Evolutionary conservation across 805 yeast species (phyloP), one percentile per base, ranked within the genome.

Genomic region (Candida insectorum): DNA sequence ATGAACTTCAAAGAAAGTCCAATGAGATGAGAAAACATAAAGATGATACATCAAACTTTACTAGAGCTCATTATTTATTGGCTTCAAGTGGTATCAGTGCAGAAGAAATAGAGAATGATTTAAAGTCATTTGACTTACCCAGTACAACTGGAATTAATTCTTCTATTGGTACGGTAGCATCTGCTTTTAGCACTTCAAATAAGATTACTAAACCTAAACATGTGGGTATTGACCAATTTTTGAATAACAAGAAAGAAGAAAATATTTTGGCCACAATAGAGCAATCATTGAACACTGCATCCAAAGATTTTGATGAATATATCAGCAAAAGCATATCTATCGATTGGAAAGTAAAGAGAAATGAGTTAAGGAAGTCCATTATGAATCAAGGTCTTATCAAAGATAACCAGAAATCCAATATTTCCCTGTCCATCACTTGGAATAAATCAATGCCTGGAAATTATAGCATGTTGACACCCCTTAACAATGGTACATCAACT

Each of bases 21-120:
- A 67, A 65, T 34, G 73, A 68, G 29, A 62, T 81, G 48, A 67
- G 87, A 35, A 71, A 68, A 36, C 37, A 39, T 12, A 49, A 52
- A 13, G 71, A 66, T 23, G 27, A 28, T 10, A 16, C 26, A 11
- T 52, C 52, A 13, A 63, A 64, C 27, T 71, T 62, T 49, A 81
- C 87, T 2, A 81, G 79, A 48, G 93, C 85, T 2, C 97, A 93
- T 52, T 93, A 93, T 55, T 63, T 93, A 24, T 65, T 91, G 27
- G 96, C 96, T 5, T 85, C 89, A 1, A 82, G 91, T 50, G 97
- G 97, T 1, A 74, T 88, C 33, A 79, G 85, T 26, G 81, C 91
- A 31, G 95, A 86, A 47, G 93, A 86, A 37, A 78, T 89, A 24
- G 88, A 85, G 44, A 60, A 60, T 20, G 81, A 78, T 30, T 58